phyloP scores from a whole-genome alignment of 345 rosid genomes.

The Hevea brasiliensis region DNA sequence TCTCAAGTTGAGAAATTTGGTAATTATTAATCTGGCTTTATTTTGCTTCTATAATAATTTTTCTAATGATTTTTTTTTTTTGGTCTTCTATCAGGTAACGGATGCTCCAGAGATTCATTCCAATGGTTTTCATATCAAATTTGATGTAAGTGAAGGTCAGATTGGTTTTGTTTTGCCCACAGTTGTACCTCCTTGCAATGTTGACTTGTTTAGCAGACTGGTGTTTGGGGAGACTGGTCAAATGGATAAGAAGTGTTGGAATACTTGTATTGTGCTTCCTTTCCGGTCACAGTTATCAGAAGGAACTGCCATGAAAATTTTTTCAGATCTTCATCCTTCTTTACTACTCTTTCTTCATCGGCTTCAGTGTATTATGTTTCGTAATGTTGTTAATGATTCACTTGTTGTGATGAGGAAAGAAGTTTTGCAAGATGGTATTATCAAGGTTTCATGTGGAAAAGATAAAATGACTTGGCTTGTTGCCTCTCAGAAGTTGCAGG shows the following conservation, averaged over 20 bases:
- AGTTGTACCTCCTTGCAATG: conserved; percentile 63
- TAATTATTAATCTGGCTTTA: background rate
- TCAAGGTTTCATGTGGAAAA: conserved; percentile 72
- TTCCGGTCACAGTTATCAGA: conserved; percentile 59
- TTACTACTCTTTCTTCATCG: conserved; percentile 89
- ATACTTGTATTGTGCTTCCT: conserved; percentile 89
- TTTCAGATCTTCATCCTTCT: conserved; percentile 89
- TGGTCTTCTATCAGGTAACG: conserved; percentile 62
- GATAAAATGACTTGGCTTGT: conserved; percentile 88
- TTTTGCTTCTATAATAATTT: conserved; percentile 8
- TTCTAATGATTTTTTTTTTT: conserved; percentile 3
- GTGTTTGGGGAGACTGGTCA: conserved; percentile 37
- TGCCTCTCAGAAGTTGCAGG: conserved; percentile 66
- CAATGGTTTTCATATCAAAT: conserved; percentile 90
- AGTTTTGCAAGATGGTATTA: conserved; percentile 58
- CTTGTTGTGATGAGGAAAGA: conserved; percentile 73
- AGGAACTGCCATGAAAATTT: conserved; percentile 66
- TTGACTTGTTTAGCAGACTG: conserved; percentile 51
- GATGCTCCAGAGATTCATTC: conserved; percentile 98
- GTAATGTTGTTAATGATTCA: conserved; percentile 63
- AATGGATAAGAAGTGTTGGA: conserved; percentile 55
- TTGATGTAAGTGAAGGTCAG: conserved; percentile 84
- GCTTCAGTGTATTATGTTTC: conserved; percentile 67
- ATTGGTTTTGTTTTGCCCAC: conserved; percentile 96
- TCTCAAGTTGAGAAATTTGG: background rate